Evolutionary conservation across 2,329 filamentous ascomycete genomes (phyloP), one percentile per base, ranked within the genome.

Genomic region (Penicillium crustosum): DNA sequence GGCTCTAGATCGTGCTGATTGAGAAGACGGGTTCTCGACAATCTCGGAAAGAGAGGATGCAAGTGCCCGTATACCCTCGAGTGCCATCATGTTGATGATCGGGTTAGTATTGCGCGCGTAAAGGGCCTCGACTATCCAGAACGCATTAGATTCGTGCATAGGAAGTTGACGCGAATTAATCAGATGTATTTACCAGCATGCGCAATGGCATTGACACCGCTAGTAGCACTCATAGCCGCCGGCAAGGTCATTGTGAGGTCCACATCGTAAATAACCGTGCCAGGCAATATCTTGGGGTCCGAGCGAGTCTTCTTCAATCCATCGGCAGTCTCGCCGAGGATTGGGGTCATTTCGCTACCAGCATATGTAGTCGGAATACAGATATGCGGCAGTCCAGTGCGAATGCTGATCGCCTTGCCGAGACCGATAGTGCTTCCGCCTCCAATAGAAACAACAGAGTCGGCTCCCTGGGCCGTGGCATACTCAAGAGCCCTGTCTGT

Each of bases 121-220:
- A 2, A 88, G 76, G 2, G 85, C 83, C 71, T 88, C 86, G 50
- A 87, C 84, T 78, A 61, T 56, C 13, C 27, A 36, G 51, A 53
- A 21, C 15, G 13, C 15, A 35, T 58, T 27, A 48, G 43, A 36
- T 19, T 25, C 1, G 6, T 25, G 12, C 13, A 12, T 12, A 17
- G 6, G 1, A 13, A 7, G 9, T 19, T 19, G 1, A 13, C 3
- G 21, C 6, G 6, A 6, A 12, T 39, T 33, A 45, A 36, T 31
- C 3, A 50, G 23, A 49, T 15, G 44, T 31, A 42, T 73, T 61
- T 58, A 81, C 79, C 78, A 42, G 84, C 81, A 72, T 88, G 86
- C 2, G 86, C 86, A 70, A 88, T 86, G 0, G 86, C 85, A 67
- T 88, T 88, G 48, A 88, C 78, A 45, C 86, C 86, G 57, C 84